Base-by-base conservation (phyloP, 1,284 basidiomycete species). In the Ceraceosorus bombacis region DNA sequence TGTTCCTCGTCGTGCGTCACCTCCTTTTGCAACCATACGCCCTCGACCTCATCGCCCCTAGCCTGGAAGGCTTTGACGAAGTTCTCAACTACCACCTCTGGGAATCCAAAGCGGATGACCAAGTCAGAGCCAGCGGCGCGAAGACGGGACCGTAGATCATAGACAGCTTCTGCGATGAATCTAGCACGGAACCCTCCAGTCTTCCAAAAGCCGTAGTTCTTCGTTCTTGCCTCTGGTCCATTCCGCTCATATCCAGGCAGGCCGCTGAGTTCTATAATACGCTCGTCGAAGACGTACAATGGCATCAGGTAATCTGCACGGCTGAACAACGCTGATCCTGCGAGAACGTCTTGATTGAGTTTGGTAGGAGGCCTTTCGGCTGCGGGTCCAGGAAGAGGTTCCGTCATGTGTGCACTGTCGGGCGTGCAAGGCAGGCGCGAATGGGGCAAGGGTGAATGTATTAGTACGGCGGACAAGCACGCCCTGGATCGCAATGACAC, bases 201-300 rank as follows among this genome's bases (percentile, higher is more conserved):
- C 43, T 83, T 74, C 80, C 82, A 82, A 54, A 83, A 83, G 6
- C 77, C 74, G 38, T 78, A 80, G 37, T 81, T 68, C 13, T 80
- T 68, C 15, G 74, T 78, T 15, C 71, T 65, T 0, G 78, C 78
- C 61, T 78, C 73, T 6, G 73, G 73, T 8, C 78, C 70, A 59
- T 77, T 59, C 8, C 72, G 59, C 41, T 78, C 59, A 57, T 78
- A 80, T 2, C 74, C 78, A 2, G 81, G 77, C n/a, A 83, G 66
- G 4, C 78, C 79, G 7, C 79, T 79, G 15, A 82, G 74, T 62
- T 83, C 82, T 58, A 83, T 71, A 63, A 81, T 79, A 6, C 80
- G 76, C 56, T 82, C 81, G 64, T 83, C 81, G 56, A 83, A 81
- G 58, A 83, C 81, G 70, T 80, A 83, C 52, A 83, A 67, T 2